Evolutionary conservation across 2,329 filamentous ascomycete species (phyloP), one percentile per base, ranked within the genome.

Genomic region (Fusarium virguliforme): DNA sequence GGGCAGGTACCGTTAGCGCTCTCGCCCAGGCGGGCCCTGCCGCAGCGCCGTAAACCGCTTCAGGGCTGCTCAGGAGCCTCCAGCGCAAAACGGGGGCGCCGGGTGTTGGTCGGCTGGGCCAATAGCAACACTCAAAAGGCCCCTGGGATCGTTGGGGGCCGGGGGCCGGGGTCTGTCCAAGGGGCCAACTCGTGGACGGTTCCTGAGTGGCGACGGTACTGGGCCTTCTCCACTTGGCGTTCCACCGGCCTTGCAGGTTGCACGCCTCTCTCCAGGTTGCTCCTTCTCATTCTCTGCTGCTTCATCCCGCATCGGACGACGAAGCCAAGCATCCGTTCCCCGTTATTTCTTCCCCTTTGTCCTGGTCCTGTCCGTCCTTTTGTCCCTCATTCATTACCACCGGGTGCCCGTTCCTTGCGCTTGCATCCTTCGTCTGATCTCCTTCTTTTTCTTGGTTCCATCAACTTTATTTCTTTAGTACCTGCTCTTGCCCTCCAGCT

Each of bases 11-110:
- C 50, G 30, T 34, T 64, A 71, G 58, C 61, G 38, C 55, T 63
- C 28, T 66, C 41, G 70, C 64, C 62, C 65, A 71, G 70, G 65
- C 74, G 74, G 73, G 73, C 73, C 71, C 67, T 70, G 62, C 73
- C 70, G 73, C 72, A 65, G 63, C 64, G 53, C 64, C 73, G 54
- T 67, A 65, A 66, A 60, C 62, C 56, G 57, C 51, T 63, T 58
- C 62, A 62, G 48, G 60, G 60, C 51, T 57, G 10, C 28, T 30
- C 46, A 62, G 60, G 60, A 62, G 51, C 28, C 38, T 56, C 50
- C 60, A 56, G 38, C 38, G 38, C 62, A 55, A 30, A 46, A 61
- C 68, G 68, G 65, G 71, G 59, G 38, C 35, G 61, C 68, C 62
- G 54, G 59, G 58, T 57, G 48, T 50, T 50, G 35, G 50, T 18